Base-by-base conservation (phyloP, 352 stramenopile genomes). In the Pythium rishiriense region DNA sequence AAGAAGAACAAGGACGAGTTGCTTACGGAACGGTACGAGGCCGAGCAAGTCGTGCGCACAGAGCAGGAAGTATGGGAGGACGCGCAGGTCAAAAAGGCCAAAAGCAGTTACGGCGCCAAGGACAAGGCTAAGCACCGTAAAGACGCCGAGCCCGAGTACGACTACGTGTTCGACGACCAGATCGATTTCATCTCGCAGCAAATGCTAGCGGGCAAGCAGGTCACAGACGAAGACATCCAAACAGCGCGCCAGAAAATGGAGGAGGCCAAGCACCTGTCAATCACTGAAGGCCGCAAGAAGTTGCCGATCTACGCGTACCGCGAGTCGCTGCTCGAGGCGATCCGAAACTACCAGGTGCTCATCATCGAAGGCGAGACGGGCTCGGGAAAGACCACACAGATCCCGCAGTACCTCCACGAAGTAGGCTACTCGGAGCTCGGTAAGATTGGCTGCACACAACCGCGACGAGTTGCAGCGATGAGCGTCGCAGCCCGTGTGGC, bases 11-110 rank as follows among this genome's bases (percentile, higher is more conserved):
- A 96, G 48, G 90, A 99, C 53, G 85, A 95, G n/a, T 69, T 98
- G 50, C 73, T 99, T 37, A 98, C 87, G 4, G 90, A 96, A 25
- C 84, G 97, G 39, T 99, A 99, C 68, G 94, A 98, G 29, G 85
- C 90, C 25, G 83, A 91, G 33, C 91, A 93, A 42, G 78, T 90
- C 51, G 80, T 98, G 63, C 98, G 98, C 68, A 98, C 93, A 4
- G 97, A 99, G 71, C 96, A 99, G 73, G 91, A 99, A 53, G 73
- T 98, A 4, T 99, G 98, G 97, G 97, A 99, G 69, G 91, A 99
- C 60, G 94, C 95, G 8, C 97, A 99, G 70, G 96, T 97, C 25
- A 86, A 93, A 70, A 96, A 97, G 78, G 88, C 91, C 0, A 83
- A 68, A 19, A 78, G 62, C 35, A 81, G 52, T n/a, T 75, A 83